These are phyloP conservation scores for Ceriops tagal DNA, from an alignment of 345 rosid species.

Conservation along the genomic window DNA sequence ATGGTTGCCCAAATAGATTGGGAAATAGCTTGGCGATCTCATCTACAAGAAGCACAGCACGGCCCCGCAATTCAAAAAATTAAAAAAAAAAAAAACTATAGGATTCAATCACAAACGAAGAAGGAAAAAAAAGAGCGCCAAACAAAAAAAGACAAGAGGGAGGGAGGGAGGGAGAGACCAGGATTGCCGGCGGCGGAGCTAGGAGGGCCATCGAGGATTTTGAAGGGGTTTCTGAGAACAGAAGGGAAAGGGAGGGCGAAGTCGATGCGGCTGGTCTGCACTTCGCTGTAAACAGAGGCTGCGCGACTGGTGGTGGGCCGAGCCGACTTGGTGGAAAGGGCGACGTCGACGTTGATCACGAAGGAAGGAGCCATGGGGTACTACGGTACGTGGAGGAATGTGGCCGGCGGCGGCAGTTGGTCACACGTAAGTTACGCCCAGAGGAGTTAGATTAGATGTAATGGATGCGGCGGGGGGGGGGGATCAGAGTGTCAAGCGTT, in stretches of 20 bases:
- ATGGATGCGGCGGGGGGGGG: too few relatives aligned
- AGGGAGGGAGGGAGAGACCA: slow-evolving; percentile 32
- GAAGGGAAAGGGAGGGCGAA: slow-evolving; percentile 80
- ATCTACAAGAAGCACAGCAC: slow-evolving; percentile 32
- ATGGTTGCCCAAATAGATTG: slow-evolving; percentile 78
- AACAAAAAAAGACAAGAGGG: background rate
- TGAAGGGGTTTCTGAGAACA: slow-evolving; percentile 59
- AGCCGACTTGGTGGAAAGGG: slow-evolving; percentile 28
- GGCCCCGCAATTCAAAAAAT: background rate
- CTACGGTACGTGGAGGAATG: background rate
- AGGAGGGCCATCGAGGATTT: slow-evolving; percentile 76
- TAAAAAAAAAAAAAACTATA: background rate
- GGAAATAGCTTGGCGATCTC: slow-evolving; percentile 95
- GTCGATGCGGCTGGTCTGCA: slow-evolving; percentile 74
- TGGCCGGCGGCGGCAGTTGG: too few relatives aligned
- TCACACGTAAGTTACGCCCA: too few relatives aligned
- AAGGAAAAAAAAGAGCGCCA: slow-evolving; percentile 2
- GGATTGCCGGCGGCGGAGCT: slow-evolving; percentile 97
- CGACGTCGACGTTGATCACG: slow-evolving; percentile 36
- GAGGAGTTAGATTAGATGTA: background rate
- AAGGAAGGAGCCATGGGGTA: slow-evolving; percentile 58
- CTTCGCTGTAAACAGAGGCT: slow-evolving; percentile 77
- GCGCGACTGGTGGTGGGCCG: slow-evolving; percentile 51
- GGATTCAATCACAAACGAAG: too few relatives aligned
- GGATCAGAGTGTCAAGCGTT: too few relatives aligned